Evolutionary conservation across 345 rosid genomes (phyloP), one percentile per base, ranked within the genome.

Genomic region (Salix dunnii): DNA sequence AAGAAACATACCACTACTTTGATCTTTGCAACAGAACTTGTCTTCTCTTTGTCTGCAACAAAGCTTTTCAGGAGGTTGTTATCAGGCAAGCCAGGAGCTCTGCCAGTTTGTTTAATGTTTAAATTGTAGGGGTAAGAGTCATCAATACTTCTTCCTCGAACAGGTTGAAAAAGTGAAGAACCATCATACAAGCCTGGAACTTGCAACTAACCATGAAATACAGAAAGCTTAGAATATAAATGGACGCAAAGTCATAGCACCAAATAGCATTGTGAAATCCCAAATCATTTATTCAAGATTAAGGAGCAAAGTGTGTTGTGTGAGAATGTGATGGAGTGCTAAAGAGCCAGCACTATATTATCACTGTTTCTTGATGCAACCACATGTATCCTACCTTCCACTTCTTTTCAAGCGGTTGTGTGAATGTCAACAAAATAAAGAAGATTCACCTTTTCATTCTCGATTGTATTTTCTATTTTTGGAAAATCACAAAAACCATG

Each of bases 11-110:
- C 99, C 94, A 96, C 98, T 70, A 96, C 99, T 96, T 96, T 96
- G 73, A 96, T 96, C 89, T 96, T 96, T 46, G 99, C 99, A 70
- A 93, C 99, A 75, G 98, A 86, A 81, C 88, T 90, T 77, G 84
- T 78, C 86, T 88, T 92, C 76, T 93, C 96, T 84, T 90, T 93
- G 78, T 96, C 99, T 18, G 81, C 91, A 43, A 92, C 91, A 79
- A 96, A 90, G 80, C 90, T 90, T 80, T 86, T 88, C 70, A 86
- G 73, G 80, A 91, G 88, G 80, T 75, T 82, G 81, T 86, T 96
- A 48, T 96, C 98, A 10, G 93, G 89, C 73, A 85, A 80, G 20
- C 72, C 91, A 73, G 88, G 86, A 81, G 86, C 80, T 84, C 99
- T 90, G 51, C 85, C 88, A 80, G 88, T 80, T 82, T 88, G 96